phyloP scores from a whole-genome alignment of 1,284 basidiomycete genomes.

The Somion occarium region DNA sequence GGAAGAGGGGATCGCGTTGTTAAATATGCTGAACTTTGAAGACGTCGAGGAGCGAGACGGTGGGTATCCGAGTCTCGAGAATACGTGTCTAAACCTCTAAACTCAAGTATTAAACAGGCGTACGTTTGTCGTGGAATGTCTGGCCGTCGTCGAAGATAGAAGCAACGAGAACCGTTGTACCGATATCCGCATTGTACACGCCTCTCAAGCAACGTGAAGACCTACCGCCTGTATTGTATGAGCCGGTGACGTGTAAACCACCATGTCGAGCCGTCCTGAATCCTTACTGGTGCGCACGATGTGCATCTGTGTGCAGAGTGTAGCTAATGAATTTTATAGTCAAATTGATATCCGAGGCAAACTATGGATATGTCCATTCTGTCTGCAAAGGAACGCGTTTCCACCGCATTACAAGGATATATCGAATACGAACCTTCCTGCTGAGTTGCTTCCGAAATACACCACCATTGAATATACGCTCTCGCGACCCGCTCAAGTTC shows the following conservation, averaged over 20 bases:
- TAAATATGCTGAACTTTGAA: conserved; percentile 46
- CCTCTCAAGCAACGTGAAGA: conserved; percentile 95
- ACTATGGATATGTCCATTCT: conserved; percentile 99
- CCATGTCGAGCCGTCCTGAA: conserved; percentile 97
- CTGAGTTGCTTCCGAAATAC: conserved; percentile 96
- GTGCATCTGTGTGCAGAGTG: background rate
- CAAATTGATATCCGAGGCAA: conserved; percentile 99
- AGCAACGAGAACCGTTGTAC: conserved; percentile 96
- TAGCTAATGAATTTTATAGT: conserved; percentile 37
- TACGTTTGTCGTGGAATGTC: conserved; percentile 95
- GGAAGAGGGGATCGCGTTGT: too few relatives aligned
- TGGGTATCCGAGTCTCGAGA: conserved; percentile 22
- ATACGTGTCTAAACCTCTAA: background rate
- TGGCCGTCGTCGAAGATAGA: conserved; percentile 98
- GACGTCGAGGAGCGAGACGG: conserved; percentile 64
- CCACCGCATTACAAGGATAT: conserved; percentile 99
- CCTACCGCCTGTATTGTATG: conserved; percentile 94
- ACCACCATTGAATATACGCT: conserved; percentile 99
- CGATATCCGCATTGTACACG: conserved; percentile 97
- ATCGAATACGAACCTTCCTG: conserved; percentile 93
- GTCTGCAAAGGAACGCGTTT: conserved; percentile 94
- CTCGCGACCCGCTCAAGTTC: conserved; percentile 84
- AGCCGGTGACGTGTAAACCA: conserved; percentile 97
- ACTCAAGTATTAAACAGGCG: conserved; percentile 44
- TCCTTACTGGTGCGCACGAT: conserved; percentile 79